Evolutionary conservation across 1,284 basidiomycete species (phyloP).

Genomic region (Hemileia vastatrix): DNA sequence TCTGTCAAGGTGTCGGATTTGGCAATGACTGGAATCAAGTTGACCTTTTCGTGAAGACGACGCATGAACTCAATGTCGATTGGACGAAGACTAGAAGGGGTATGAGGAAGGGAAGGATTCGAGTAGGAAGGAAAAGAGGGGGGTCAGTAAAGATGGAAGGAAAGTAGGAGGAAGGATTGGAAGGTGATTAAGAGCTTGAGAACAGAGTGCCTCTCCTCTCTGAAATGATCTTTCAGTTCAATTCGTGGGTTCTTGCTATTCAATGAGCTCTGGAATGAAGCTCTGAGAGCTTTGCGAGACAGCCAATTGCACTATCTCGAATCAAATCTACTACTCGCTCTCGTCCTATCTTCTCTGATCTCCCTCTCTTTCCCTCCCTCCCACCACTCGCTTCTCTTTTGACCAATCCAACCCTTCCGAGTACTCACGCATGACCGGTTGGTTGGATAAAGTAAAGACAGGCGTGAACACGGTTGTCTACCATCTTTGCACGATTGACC

Average conservation of each 20-base stretch:
- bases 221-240: too few species aligned
- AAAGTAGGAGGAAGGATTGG: too few species aligned
- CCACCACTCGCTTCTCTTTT: background rate
- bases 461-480: conserved; percentile 43
- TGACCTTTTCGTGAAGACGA: conserved; percentile 41
- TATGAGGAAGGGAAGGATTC: background rate
- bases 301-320: too few species aligned
- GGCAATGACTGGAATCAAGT: conserved; percentile 43
- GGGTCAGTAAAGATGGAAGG: too few species aligned
- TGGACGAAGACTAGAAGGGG: conserved; percentile 30
- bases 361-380: background rate
- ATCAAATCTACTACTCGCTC: too few species aligned
- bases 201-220: too few species aligned
- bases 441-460: conserved; percentile 44
- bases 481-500: conserved; percentile 39
- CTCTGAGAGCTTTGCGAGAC: too few species aligned
- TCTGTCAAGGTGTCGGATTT: conserved; percentile 43
- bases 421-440: conserved; percentile 37
- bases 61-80: conserved; percentile 45
- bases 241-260: too few species aligned
- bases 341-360: background rate
- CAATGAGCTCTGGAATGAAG: too few species aligned
- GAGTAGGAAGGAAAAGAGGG: background rate
- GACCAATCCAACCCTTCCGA: too few species aligned
- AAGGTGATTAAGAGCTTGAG: too few species aligned